Percentiles rank a stretch among this genome's conserved stretches.
Conservation (phyloP, 768 basidiomycete species). For the Tylopilus felleus region DNA sequence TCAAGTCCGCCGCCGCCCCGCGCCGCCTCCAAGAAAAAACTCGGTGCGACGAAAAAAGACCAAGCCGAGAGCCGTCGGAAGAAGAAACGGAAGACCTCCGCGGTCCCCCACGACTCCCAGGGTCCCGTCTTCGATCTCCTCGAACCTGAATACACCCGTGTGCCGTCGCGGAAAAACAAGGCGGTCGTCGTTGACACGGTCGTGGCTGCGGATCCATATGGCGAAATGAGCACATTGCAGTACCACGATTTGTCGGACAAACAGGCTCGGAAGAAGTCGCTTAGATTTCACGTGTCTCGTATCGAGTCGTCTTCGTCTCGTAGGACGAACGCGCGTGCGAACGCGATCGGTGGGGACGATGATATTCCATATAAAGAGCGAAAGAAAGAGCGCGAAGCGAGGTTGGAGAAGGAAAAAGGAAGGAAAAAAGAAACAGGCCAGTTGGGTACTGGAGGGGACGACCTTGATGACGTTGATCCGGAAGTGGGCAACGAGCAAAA, state of each 20-base stretch:
- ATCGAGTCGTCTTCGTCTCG: slow-evolving; percentile 80
- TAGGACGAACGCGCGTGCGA: slow-evolving; percentile 67
- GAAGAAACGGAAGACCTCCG: slow-evolving; percentile 56
- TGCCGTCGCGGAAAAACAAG: slow-evolving; percentile 22
- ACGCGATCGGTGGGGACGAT: slow-evolving; percentile 84
- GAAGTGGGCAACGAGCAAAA: slow-evolving; percentile 32
- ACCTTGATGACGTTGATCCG: slow-evolving; percentile 59
- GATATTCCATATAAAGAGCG: slow-evolving; percentile 88
- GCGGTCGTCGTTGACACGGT: slow-evolving; percentile 3
- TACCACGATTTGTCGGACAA: slow-evolving; percentile 81
- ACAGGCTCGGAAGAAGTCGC: slow-evolving; percentile 69
- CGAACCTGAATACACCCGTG: slow-evolving; percentile 59
- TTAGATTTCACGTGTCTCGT: slow-evolving; percentile 91
- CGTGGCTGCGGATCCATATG: slow-evolving; percentile 44
- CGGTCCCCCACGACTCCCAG: slow-evolving; percentile 10
- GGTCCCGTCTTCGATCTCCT: slow-evolving; percentile 68
- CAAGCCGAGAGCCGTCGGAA: slow-evolving; percentile 38
- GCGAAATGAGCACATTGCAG: slow-evolving; percentile 69
- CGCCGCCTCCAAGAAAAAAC: slow-evolving; percentile 2
- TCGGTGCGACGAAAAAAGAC: slow-evolving; percentile 8
- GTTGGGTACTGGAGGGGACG: slow-evolving; percentile 55
- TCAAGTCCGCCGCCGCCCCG: slow-evolving; percentile 3
- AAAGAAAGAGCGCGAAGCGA: slow-evolving; percentile 57
- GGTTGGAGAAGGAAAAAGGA: slow-evolving; percentile 46
- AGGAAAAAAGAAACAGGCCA: slow-evolving; percentile 30